phyloP scores from a whole-genome alignment of 1,139 yeast species.

The Geotrichum reessii region DNA sequence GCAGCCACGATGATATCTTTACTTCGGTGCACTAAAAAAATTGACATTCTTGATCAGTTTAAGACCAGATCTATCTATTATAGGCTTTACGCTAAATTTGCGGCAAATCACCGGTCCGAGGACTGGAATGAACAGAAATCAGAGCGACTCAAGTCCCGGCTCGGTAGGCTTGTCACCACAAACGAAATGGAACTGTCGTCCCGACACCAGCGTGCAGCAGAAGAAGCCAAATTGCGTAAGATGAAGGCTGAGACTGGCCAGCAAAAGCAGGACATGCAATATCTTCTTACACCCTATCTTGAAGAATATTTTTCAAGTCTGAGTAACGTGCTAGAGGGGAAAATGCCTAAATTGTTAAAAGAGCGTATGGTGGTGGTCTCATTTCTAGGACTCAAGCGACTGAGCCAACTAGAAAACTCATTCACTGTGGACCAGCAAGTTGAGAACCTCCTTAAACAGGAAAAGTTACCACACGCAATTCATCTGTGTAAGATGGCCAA shows the following conservation, averaged over 20 bases:
- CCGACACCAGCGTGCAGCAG: background rate
- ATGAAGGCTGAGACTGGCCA: constrained; percentile 10
- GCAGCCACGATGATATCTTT: background rate
- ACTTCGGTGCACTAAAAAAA: background rate
- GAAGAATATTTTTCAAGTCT: constrained; percentile 14
- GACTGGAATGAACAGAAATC: background rate
- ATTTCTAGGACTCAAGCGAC: constrained; percentile 12
- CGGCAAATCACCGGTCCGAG: background rate
- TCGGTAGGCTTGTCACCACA: background rate
- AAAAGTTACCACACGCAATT: constrained; percentile 13
- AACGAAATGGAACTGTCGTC: background rate
- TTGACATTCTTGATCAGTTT: background rate
- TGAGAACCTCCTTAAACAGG: constrained; percentile 5
- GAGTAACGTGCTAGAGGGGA: background rate
- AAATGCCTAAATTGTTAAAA: constrained; percentile 9
- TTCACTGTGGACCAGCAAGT: constrained; percentile 16
- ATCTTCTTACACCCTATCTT: constrained; percentile 13
- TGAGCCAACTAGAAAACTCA: constrained; percentile 12
- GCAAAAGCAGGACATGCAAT: constrained; percentile 7
- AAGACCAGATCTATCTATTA: background rate
- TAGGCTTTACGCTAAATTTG: background rate
- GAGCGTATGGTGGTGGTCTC: constrained; percentile 13
- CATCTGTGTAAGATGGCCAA: constrained; percentile 18
- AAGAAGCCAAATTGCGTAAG: constrained; percentile 9
- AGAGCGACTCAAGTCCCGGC: background rate